Evolutionary conservation across 495 filamentous ascomycete species (phyloP).

Genomic region (Xylaria grammica): DNA sequence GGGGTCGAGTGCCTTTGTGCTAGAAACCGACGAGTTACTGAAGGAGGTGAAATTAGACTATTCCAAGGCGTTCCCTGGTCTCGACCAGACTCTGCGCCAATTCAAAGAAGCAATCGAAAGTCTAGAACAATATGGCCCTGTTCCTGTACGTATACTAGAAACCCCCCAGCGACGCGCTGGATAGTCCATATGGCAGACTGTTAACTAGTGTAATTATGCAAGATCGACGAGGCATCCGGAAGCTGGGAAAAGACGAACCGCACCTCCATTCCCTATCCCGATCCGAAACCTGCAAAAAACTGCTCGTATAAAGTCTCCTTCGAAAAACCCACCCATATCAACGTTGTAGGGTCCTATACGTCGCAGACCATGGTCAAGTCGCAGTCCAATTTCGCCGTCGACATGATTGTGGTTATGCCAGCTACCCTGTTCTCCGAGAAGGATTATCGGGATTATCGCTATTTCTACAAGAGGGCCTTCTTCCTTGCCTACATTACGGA

Average conservation of each 20-base stretch:
- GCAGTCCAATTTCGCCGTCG: conserved; percentile 63
- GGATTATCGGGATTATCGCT: conserved; percentile 90
- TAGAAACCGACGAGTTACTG: conserved; percentile 87
- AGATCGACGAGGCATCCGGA: conserved; percentile 71
- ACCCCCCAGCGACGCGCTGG: not conserved
- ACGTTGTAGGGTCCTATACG: conserved; percentile 87
- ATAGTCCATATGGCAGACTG: not conserved
- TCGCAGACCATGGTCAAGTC: conserved; percentile 73
- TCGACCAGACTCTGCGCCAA: conserved; percentile 72
- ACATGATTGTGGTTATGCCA: conserved; percentile 88
- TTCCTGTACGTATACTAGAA: conserved; percentile 50
- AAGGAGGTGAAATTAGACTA: conserved; percentile 71
- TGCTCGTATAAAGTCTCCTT: conserved; percentile 82
- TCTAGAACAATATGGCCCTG: conserved; percentile 60
- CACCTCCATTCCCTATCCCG: conserved; percentile 78
- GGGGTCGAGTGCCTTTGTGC: conserved; percentile 71
- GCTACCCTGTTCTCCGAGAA: conserved; percentile 83
- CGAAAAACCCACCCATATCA: conserved; percentile 74
- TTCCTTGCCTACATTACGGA: conserved; percentile 82
- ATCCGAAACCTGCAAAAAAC: conserved; percentile 72
- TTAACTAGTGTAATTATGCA: not conserved
- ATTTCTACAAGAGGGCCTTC: conserved; percentile 93
- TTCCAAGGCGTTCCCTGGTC: conserved; percentile 63
- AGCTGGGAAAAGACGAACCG: conserved; percentile 67
- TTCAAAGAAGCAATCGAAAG: conserved; percentile 77